phyloP scores from a whole-genome alignment of 2,329 filamentous ascomycete species.

The Neopestalotiopsis sp. region DNA sequence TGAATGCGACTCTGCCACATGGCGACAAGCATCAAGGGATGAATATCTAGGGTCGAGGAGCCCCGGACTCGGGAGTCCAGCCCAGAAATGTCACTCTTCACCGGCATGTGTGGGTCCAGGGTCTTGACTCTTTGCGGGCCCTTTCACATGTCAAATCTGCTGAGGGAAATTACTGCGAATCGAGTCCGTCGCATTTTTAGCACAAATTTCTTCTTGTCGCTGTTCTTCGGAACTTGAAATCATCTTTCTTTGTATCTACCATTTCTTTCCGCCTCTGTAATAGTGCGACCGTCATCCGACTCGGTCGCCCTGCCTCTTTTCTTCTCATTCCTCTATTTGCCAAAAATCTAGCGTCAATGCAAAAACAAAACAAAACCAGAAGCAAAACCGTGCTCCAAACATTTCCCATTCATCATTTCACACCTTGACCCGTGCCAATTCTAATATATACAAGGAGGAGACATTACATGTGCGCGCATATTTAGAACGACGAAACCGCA shows the following conservation, averaged over 20 bases:
- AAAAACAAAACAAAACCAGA: background rate
- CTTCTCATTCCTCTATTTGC: background rate
- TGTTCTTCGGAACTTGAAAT: background rate
- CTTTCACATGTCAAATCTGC: background rate
- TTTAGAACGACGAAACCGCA: slow-evolving; percentile 80
- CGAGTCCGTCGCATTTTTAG: background rate
- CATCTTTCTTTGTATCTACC: background rate
- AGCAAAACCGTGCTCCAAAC: background rate
- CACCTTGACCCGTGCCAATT: slow-evolving; percentile 2
- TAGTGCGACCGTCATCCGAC: background rate
- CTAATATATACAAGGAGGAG: slow-evolving; percentile 16
- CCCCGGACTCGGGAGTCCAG: background rate
- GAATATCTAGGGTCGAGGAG: background rate
- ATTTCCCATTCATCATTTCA: background rate
- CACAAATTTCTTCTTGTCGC: background rate
- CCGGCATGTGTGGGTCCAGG: background rate
- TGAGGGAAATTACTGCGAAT: background rate
- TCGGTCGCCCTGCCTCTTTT: background rate
- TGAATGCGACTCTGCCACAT: background rate
- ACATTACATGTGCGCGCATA: slow-evolving; percentile 8
- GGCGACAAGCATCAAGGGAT: background rate
- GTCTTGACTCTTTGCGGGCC: background rate
- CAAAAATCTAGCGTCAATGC: background rate
- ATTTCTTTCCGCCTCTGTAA: background rate
- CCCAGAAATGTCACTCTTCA: background rate